Conservation (phyloP, 352 stramenopile genomes). For the Globisporangium cystogenes region DNA sequence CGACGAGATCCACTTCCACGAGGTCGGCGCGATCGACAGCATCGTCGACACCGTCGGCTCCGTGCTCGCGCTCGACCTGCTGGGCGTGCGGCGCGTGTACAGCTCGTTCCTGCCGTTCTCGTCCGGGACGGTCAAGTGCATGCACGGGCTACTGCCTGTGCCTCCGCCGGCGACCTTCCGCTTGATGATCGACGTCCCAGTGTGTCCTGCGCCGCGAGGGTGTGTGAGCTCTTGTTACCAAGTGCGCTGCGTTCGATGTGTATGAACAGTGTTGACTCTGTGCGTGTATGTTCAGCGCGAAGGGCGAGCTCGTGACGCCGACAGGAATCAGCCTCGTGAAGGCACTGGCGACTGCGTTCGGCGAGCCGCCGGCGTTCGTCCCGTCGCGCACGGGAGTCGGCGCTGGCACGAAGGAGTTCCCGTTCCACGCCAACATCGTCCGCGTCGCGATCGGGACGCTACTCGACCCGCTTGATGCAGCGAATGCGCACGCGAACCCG, state of each 20-base stretch:
- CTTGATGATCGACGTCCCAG: conserved; percentile 92
- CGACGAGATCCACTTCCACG: conserved; percentile 96
- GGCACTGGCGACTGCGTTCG: conserved; percentile 69
- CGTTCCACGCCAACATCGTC: conserved; percentile 88
- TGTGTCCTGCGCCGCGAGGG: conserved; percentile 87
- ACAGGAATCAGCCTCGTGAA: conserved; percentile 95
- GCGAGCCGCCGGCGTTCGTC: conserved; percentile 70
- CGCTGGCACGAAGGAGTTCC: conserved; percentile 88
- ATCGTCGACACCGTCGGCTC: conserved; percentile 97
- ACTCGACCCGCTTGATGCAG: conserved; percentile 18
- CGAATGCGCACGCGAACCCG: conserved; percentile 35
- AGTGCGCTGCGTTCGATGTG: too few relatives aligned
- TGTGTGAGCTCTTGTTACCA: conserved; percentile 10
- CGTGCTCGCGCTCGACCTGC: conserved; percentile 90
- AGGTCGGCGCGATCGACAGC: conserved; percentile 96
- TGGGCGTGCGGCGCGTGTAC: conserved; percentile 88
- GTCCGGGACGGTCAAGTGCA: conserved; percentile 92
- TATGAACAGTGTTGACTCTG: not conserved
- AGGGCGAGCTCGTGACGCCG: conserved; percentile 94
- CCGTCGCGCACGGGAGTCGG: conserved; percentile 72
- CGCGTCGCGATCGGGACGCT: conserved; percentile 77
- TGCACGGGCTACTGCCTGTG: conserved; percentile 94
- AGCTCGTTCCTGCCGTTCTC: conserved; percentile 84
- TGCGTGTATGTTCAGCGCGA: conserved; percentile 28
- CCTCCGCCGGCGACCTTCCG: conserved; percentile 93